Conservation (phyloP, 2,329 filamentous ascomycete species). For the Aspergillus brasiliensis region DNA sequence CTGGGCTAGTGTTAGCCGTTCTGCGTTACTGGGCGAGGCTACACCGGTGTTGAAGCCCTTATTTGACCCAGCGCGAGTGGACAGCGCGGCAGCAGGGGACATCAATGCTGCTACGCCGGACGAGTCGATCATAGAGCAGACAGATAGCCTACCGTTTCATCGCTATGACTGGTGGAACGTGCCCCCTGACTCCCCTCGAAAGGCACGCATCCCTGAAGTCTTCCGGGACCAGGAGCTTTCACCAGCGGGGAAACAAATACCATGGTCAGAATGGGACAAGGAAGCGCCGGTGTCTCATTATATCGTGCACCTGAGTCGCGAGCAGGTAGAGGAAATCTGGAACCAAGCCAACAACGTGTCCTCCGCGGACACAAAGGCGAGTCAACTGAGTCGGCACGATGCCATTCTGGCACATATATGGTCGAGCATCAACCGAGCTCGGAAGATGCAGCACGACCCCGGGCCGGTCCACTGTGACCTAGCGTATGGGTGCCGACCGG, state of each 20-base stretch:
- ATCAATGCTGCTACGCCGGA: constrained; percentile 24
- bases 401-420: constrained; percentile 52
- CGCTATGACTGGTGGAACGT: constrained; percentile 52
- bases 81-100: constrained; percentile 31
- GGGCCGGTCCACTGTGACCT: constrained; percentile 45
- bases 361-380: neutral
- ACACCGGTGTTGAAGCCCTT: constrained; percentile 25
- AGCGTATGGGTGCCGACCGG: constrained; percentile 44
- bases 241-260: constrained; percentile 43
- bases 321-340: constrained; percentile 41
- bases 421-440: constrained; percentile 48
- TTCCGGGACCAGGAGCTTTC: constrained; percentile 27
- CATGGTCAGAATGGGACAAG: constrained; percentile 44
- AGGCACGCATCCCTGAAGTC: constrained; percentile 7
- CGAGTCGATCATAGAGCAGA: constrained; percentile 29
- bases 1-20: constrained; percentile 41
- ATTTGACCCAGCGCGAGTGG: constrained; percentile 47
- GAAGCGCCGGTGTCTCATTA: constrained; percentile 33
- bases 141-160: constrained; percentile 44
- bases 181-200: constrained; percentile 12
- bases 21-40: neutral
- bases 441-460: constrained; percentile 26
- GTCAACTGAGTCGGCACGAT: constrained; percentile 46
- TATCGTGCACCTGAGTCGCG: constrained; percentile 41
- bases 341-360: constrained; percentile 10